Evolutionary conservation across 208 protist genomes (phyloP).

Genomic region (Phytomonas francai): DNA sequence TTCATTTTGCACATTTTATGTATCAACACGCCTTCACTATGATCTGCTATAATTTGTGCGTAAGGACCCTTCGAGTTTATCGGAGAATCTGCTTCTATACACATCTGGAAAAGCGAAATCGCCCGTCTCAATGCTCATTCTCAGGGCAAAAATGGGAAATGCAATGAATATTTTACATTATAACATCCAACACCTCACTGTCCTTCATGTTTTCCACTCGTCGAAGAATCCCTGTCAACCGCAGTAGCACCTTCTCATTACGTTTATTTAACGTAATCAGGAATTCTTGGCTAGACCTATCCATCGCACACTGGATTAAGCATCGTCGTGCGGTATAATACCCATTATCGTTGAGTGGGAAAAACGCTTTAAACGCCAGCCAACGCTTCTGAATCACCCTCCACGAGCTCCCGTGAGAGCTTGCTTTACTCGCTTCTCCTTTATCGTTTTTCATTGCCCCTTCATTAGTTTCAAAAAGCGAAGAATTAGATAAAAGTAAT

Average conservation of each 20-base stretch:
- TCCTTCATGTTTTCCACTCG: slow-evolving; percentile 44
- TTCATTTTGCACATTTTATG: too few species aligned
- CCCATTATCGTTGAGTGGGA: slow-evolving; percentile 31
- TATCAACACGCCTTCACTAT: too few species aligned
- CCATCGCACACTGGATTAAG: too few species aligned
- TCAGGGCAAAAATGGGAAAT: background rate
- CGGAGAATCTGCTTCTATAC: background rate
- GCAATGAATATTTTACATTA: slow-evolving; percentile 15
- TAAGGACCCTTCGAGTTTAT: background rate
- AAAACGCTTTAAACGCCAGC: slow-evolving; percentile 55
- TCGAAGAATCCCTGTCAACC: slow-evolving; percentile 36
- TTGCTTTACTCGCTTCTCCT: background rate
- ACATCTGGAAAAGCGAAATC: background rate
- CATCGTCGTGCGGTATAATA: too few species aligned
- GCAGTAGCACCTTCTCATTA: slow-evolving; percentile 11
- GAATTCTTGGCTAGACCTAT: too few species aligned
- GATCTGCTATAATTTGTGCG: too few species aligned
- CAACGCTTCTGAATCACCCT: slow-evolving; percentile 31
- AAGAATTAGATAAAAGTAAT: slow-evolving; percentile 19
- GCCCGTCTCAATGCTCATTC: too few species aligned
- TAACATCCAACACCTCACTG: slow-evolving; percentile 15
- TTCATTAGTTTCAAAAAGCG: too few species aligned
- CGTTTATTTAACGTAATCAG: too few species aligned
- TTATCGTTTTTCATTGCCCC: too few species aligned
- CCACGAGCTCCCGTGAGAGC: background rate